Percentiles rank a stretch among this genome's conserved stretches.
Conservation (phyloP, 352 stramenopile genomes). For the Globisporangium viniferum region DNA sequence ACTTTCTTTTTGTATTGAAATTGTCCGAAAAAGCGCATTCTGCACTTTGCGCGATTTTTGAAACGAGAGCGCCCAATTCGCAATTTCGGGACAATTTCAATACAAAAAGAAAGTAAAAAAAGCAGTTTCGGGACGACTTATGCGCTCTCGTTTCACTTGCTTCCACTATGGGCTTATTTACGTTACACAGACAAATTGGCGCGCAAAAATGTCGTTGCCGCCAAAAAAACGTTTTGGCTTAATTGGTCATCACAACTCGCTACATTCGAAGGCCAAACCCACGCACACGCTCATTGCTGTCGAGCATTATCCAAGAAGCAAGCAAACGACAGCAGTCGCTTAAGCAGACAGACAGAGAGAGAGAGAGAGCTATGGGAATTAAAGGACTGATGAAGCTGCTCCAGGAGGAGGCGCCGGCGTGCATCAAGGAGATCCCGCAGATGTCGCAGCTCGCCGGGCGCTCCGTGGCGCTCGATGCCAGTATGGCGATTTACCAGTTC, state of each 20-base stretch:
- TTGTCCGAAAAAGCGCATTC: no score
- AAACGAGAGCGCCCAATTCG: no score
- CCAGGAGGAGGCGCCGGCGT: constrained; percentile 95
- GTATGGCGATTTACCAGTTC: constrained; percentile 99
- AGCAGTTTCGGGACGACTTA: no score
- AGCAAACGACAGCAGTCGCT: background rate
- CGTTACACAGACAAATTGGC: no score
- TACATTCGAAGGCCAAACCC: background rate
- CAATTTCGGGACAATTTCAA: no score
- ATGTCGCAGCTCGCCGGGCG: constrained; percentile 94
- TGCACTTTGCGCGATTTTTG: no score
- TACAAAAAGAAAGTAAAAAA: no score
- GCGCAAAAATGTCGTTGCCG: background rate
- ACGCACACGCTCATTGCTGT: background rate
- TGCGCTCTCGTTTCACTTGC: no score
- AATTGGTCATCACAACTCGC: constrained; percentile 1
- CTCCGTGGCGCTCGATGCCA: constrained; percentile 98
- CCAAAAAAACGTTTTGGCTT: background rate
- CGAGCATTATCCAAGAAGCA: constrained; percentile 1
- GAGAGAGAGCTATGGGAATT: constrained; percentile 92
- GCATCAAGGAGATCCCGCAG: constrained; percentile 93
- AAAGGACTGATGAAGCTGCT: constrained; percentile 99
- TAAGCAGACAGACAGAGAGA: background rate
- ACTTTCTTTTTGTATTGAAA: no score
- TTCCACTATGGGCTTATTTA: no score